Base-by-base conservation (phyloP, 176 grass and related monocot genomes). In the sorghum (Sorghum bicolor) region DNA sequence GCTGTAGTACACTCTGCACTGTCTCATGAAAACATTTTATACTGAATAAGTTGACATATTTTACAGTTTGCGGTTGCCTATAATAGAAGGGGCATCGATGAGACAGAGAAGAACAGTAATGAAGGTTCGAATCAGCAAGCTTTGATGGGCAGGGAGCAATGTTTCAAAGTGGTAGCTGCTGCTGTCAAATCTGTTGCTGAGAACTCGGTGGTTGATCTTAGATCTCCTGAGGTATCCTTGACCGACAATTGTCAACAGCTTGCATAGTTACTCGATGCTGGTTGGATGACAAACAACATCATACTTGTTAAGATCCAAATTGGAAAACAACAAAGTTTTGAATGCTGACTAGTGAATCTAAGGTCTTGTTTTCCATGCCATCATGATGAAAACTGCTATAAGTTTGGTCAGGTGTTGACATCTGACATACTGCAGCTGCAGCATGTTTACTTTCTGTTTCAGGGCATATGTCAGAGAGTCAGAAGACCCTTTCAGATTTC, bases 21-120 rank as follows among this genome's bases (percentile, higher is more conserved):
- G 36, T 80, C 29, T 69, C 38, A 60, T 69, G 76, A 48, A 84
- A 88, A 84, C 53, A 72, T 79, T 72, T 71, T 33, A 40, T 83
- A 78, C 22, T 28, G 7, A 86, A 38, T 45, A 66, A 85, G 48
- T 70, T 72, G 70, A 68, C 75, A 26, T 71, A 62, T 77, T 57
- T 62, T 89, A 61, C 86, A 98, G 91, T 98, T 98, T 58, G 96
- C 96, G 81, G 96, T 96, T 79, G 93, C 89, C 19, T 96, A 94
- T 86, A 96, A 92, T 81, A 90, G 93, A 88, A 95, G 96, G 90
- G 96, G 96, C 64, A 83, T 88, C 39, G 89, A 92, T 34, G 93
- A 94, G 65, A 91, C 32, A n/a, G 93, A 87, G 65, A 96, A 93
- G 76, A 84, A 62, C n/a, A 83, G 19, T 39, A 72, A 47, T 30